A percentile compares a stretch with the other conserved stretches of the same genome.
phyloP scores from a whole-genome alignment of 129 eudicot species.

The Saposhnikovia divaricata region DNA sequence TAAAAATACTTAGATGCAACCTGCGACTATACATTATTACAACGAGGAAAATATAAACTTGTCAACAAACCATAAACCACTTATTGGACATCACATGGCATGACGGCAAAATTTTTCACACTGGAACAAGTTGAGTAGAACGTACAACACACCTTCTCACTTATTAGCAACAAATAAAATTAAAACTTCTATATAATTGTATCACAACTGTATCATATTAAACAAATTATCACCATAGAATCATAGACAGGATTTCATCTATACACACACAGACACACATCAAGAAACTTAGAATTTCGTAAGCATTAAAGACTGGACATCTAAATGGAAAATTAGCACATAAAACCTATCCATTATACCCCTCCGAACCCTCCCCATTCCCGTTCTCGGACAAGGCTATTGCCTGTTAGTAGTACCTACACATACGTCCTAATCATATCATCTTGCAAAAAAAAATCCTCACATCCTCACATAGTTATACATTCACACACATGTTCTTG shows the following conservation, averaged over 20 bases:
- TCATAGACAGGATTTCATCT: neutral
- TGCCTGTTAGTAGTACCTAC: too few relatives aligned
- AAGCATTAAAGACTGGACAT: neutral
- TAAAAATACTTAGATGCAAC: neutral
- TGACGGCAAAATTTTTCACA: neutral
- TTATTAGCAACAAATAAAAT: neutral
- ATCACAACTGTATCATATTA: neutral
- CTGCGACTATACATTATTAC: neutral
- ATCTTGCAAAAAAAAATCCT: neutral
- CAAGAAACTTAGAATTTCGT: neutral
- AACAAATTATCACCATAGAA: neutral
- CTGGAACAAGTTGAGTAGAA: neutral
- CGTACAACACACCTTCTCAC: neutral
- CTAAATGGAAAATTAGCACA: neutral
- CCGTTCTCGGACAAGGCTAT: neutral
- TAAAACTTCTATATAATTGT: neutral
- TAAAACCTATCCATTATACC: neutral
- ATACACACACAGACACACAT: neutral
- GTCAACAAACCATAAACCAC: neutral
- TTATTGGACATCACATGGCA: neutral
- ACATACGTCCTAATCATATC: neutral
- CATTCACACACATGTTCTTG: neutral
- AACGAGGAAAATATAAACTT: neutral
- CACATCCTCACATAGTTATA: neutral
- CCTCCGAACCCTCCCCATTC: neutral